A percentile compares a stretch with the other conserved stretches of the same genome.
Conservation (phyloP, 1,284 basidiomycete species). For the Apiotrichum akiyoshidainum region DNA sequence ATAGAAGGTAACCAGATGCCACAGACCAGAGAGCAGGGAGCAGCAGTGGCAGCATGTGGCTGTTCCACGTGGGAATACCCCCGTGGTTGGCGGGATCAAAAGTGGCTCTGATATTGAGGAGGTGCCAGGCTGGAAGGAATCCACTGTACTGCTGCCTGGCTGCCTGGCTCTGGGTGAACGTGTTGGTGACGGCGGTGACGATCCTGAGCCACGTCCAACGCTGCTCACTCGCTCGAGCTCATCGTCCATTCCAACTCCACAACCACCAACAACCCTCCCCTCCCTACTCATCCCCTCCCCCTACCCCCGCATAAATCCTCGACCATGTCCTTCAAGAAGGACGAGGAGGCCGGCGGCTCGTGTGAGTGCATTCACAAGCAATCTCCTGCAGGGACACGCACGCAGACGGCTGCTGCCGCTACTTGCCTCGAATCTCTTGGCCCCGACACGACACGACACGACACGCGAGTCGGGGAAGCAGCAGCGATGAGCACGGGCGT, state of each 20-base stretch:
- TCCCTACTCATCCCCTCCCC: neutral
- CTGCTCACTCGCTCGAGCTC: neutral
- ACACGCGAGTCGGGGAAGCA: no score
- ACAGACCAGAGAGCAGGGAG: neutral
- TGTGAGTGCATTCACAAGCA: conserved; percentile 31
- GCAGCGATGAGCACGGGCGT: no score
- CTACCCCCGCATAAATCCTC: conserved; percentile 23
- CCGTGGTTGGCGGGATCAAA: no score
- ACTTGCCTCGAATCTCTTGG: no score
- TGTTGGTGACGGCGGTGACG: no score
- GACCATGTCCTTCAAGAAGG: conserved; percentile 73
- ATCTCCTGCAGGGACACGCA: neutral
- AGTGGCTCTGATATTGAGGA: no score
- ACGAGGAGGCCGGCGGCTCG: conserved; percentile 72
- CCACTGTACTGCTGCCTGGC: no score
- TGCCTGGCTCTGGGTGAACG: no score
- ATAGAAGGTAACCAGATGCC: neutral
- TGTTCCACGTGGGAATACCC: no score
- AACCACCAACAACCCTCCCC: neutral
- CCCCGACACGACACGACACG: no score
- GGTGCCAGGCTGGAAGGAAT: no score
- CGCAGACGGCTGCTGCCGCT: neutral
- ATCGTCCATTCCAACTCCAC: neutral
- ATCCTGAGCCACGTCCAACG: neutral
- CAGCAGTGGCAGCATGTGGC: no score